Conservation (phyloP, 768 basidiomycete species). For the Hygrocybe coccinea region DNA sequence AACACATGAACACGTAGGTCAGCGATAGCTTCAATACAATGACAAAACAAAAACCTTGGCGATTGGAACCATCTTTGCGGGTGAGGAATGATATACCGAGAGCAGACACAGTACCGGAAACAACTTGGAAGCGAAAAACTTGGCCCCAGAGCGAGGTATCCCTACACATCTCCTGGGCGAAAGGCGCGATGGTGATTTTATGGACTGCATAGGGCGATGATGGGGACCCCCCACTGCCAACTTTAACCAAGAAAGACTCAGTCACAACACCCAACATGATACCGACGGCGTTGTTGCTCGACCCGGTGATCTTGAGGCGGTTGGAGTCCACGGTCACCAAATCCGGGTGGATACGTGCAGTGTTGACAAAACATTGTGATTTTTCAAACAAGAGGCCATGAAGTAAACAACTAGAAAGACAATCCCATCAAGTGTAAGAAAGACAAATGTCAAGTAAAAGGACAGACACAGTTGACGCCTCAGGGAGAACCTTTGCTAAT, state of each 20-base stretch:
- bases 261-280: conserved; percentile 1
- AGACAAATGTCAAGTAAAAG: background rate
- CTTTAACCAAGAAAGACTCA: background rate
- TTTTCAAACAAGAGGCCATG: background rate
- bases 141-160: conserved; percentile 9
- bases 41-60: background rate
- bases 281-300: background rate
- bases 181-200: conserved; percentile 9
- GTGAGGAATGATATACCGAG: conserved; percentile 5
- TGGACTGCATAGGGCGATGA: background rate
- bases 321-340: background rate
- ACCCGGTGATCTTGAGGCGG: background rate
- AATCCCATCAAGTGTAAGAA: background rate
- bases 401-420: background rate
- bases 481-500: background rate
- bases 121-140: conserved; percentile 1
- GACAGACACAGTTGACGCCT: background rate
- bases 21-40: background rate
- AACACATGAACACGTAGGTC: background rate
- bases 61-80: background rate
- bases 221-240: background rate
- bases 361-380: background rate
- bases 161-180: conserved; percentile 4
- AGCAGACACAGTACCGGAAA: conserved; percentile 3
- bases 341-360: background rate